Base-by-base conservation (phyloP, 352 stramenopile species). In the Phytophthora pini region DNA sequence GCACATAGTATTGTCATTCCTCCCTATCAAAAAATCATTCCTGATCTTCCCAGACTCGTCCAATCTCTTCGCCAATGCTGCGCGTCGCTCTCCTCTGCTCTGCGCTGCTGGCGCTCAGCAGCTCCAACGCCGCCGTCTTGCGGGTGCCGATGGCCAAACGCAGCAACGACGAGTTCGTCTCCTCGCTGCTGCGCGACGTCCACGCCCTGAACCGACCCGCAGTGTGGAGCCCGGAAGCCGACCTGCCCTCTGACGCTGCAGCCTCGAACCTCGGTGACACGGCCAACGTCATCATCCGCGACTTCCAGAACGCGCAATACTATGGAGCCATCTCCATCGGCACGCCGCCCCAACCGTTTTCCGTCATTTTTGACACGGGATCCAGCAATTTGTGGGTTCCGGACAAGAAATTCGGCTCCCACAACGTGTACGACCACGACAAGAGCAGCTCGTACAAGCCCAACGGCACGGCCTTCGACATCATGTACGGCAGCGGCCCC, bases 331-430 rank as follows among this genome's bases (percentile, higher is more conserved):
- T 99, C 40, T 79, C 87, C 32, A 64, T 98, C n/a, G 96, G 97
- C 13, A 97, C 81, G 38, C 97, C 97, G 40, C 75, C 79, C 0
- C 96, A 99, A 73, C 89, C 68, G 1, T 98, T 99, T 65, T 76
- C 87, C 11, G 97, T 99, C 15, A 98, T 99, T 51, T 99, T 98
- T 61, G 97, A 99, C 77, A 99, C 97, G 10, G 97, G 97, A 24
- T 98, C 85, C n/a, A 97, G 82, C 68, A 98, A 99, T 74, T 69
- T 99, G 11, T 99, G 97, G 97, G 94, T 99, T 4, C 95, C 93
- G 20, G 84, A 92, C 72, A 72, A 66, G 48, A 80, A 86, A 47
- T 95, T 92, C 72, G 85, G 84, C 12, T 74, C 70, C 39, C 82
- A 94, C 65, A 65, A 82, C 41, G 53, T 96, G 56, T 99, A 98